Evolutionary conservation across 345 rosid species (phyloP), one percentile per base, ranked within the genome.

Genomic region (Citrus cavaleriei): DNA sequence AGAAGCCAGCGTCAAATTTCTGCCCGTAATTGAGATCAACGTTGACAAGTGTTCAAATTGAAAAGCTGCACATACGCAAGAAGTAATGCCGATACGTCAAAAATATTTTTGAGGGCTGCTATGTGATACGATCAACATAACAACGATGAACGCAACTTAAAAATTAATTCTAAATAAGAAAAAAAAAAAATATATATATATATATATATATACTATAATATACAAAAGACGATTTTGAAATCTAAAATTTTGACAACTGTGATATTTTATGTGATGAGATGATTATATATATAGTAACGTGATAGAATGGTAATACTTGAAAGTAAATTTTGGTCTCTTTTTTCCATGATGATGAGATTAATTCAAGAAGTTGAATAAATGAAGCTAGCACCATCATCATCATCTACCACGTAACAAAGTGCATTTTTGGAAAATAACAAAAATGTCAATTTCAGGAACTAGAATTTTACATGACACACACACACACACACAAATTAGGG

Each of bases 351-450:
- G 34, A 25, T 28, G 24, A 51, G 35, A 38, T 73, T 65, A 51
- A 51, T 16, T 51, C 66, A 55, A 72, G n/a, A 18, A 2, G 32
- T 27, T 27, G 30, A 72, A 73, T 69, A 72, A 73, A 81, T 74
- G 79, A 85, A 38, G 79, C 16, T 64, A 55, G 27, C 81, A 68
- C 80, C 40, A 80, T 24, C 75, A 57, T 74, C 75, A 63, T 74
- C 86, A 81, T 57, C 79, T 73, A 76, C 86, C 83, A 38, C 27
- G 76, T 34, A 81, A 81, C 84, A 77, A 55, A 59, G 35, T 28
- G 75, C 79, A 77, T 80, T 75, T 21, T 58, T 32, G 78, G 72
- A 71, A 70, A 72, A 32, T 32, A 58, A 72, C 51, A 66, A 67
- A 49, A 78, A 24, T 22, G 71, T 72, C 9, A 35, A 12, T 66